phyloP scores from a whole-genome alignment of 228 moss, liverwort and hornwort species.

The Sphagnum magellanicum region DNA sequence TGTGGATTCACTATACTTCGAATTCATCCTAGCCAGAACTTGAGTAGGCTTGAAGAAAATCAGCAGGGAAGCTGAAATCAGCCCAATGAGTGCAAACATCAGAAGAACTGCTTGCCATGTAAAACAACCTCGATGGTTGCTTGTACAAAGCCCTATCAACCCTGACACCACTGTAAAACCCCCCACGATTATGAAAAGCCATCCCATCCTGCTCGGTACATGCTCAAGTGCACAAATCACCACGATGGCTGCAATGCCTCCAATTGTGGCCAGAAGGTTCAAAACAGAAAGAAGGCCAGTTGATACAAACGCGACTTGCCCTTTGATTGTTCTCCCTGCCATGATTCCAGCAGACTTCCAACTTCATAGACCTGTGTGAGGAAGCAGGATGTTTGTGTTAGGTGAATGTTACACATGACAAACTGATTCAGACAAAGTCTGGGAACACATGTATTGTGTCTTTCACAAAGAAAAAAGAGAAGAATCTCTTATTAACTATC shows the following conservation, averaged over 20 bases:
- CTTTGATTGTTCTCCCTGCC: constrained; percentile 27
- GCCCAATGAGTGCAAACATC: constrained; percentile 40
- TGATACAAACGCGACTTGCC: constrained; percentile 31
- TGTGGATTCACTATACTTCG: constrained; percentile 9
- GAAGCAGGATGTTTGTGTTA: no score
- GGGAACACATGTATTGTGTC: no score
- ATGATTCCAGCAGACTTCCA: not conserved
- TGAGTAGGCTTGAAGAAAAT: constrained; percentile 34
- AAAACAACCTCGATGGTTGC: constrained; percentile 38
- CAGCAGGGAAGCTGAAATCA: constrained; percentile 35
- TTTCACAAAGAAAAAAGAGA: no score
- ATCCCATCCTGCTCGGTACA: constrained; percentile 51
- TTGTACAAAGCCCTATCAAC: constrained; percentile 32
- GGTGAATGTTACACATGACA: no score
- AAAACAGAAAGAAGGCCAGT: constrained; percentile 29
- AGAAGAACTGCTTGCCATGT: constrained; percentile 50
- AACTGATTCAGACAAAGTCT: no score
- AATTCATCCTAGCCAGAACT: constrained; percentile 31
- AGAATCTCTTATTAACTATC: no score
- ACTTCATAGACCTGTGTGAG: not conserved
- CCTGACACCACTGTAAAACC: constrained; percentile 36
- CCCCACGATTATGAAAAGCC: constrained; percentile 41
- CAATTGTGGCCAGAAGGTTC: constrained; percentile 28
- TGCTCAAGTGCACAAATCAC: constrained; percentile 35
- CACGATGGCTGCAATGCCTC: constrained; percentile 40